These are phyloP conservation scores for Suhomyces taliae DNA, from an alignment of 1,139 yeast species.

Conservation along the genomic window DNA sequence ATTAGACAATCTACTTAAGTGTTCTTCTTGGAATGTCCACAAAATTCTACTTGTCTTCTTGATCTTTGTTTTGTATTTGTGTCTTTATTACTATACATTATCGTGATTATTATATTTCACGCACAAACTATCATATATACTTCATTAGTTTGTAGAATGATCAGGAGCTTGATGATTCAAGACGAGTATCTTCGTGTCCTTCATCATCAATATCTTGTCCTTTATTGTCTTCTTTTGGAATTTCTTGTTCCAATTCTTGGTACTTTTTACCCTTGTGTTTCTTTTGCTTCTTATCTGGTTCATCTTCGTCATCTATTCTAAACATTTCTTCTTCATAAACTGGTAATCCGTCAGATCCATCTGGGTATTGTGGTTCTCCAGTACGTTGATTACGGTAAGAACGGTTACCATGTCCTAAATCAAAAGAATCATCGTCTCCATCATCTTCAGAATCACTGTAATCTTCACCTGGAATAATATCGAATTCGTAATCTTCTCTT, in stretches of 20 bases:
- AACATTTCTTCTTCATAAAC: conserved; percentile 47
- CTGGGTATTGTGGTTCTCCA: conserved; percentile 10
- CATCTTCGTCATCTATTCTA: conserved; percentile 43
- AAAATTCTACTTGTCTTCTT: too few species aligned
- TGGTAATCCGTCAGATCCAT: conserved; percentile 23
- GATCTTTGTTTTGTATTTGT: too few species aligned
- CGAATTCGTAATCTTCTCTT: conserved; percentile 76
- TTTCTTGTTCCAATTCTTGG: conserved; percentile 3
- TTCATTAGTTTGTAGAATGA: background rate
- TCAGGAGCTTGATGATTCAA: conserved; percentile 4
- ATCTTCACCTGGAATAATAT: conserved; percentile 72
- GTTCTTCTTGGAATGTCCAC: too few species aligned
- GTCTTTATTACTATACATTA: too few species aligned
- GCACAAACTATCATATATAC: background rate
- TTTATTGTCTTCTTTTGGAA: conserved; percentile 9
- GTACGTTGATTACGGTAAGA: background rate
- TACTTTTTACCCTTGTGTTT: conserved; percentile 5
- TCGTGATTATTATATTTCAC: too few species aligned
- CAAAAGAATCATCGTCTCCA: conserved; percentile 18
- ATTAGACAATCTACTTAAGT: too few species aligned
- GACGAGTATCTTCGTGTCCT: conserved; percentile 6
- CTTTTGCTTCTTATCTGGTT: conserved; percentile 9
- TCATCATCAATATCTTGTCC: conserved; percentile 5
- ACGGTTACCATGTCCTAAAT: conserved; percentile 14
- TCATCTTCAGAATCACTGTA: conserved; percentile 29